Evolutionary conservation across 805 yeast genomes (phyloP).

Genomic region (Saccharomycopsis sp.): DNA sequence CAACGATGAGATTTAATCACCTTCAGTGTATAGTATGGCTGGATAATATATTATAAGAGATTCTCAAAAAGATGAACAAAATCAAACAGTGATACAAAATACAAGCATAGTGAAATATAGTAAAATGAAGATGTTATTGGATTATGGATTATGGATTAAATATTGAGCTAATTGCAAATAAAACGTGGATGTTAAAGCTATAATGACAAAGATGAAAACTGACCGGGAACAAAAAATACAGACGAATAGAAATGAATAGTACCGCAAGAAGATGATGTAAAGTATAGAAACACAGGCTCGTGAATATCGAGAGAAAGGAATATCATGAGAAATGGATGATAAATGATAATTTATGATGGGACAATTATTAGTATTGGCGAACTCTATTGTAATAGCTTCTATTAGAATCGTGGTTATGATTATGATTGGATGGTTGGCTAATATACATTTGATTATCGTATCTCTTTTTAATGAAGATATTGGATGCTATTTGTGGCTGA

Average conservation of each 20-base stretch:
- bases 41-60: no score
- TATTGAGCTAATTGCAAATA: no score
- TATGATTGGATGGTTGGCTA: not conserved
- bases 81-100: no score
- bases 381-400: not conserved
- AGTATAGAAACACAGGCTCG: not conserved
- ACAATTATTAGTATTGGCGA: not conserved
- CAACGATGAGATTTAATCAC: no score
- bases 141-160: no score
- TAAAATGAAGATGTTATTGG: no score
- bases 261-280: not conserved
- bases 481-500: not conserved
- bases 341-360: not conserved
- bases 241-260: not conserved
- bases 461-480: slow-evolving; percentile 3
- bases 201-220: not conserved
- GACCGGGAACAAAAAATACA: not conserved
- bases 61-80: no score
- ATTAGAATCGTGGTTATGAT: not conserved
- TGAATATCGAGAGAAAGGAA: not conserved
- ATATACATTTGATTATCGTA: not conserved
- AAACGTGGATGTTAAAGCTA: no score
- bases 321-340: not conserved
- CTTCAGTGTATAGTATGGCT: no score
- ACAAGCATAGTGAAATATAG: no score